Evolutionary conservation across 768 basidiomycete species (phyloP).

Genomic region (Mycena metata): DNA sequence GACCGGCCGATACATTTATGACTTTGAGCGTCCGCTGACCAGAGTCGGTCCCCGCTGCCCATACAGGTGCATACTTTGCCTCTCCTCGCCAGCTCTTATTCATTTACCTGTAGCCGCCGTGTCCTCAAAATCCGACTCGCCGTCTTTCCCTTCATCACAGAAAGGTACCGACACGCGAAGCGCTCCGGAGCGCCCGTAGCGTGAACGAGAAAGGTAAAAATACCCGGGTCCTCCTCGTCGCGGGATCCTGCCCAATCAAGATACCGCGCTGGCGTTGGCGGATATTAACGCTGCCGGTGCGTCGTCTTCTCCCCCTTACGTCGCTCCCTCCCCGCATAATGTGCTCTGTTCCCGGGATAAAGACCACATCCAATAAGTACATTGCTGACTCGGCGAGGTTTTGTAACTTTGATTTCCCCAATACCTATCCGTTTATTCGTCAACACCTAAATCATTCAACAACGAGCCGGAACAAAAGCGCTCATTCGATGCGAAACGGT

Average conservation of each 20-base stretch:
- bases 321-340: too few relatives aligned
- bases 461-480: too few relatives aligned
- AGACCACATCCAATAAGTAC: too few relatives aligned
- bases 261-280: slow-evolving; percentile 65
- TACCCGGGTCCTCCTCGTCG: slow-evolving; percentile 41
- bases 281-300: slow-evolving; percentile 86
- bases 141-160: slow-evolving; percentile 88
- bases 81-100: neutral
- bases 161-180: slow-evolving; percentile 87
- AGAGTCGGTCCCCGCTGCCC: slow-evolving; percentile 25
- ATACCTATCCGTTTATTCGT: too few relatives aligned
- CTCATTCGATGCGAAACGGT: too few relatives aligned
- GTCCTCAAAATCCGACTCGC: slow-evolving; percentile 10
- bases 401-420: too few relatives aligned
- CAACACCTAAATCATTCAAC: too few relatives aligned
- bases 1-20: slow-evolving; percentile 85
- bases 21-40: slow-evolving; percentile 74
- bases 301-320: slow-evolving; percentile 30
- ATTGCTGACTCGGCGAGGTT: too few relatives aligned
- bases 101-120: neutral
- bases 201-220: slow-evolving; percentile 37
- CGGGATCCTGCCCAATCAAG: slow-evolving; percentile 80
- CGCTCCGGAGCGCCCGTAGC: slow-evolving; percentile 63
- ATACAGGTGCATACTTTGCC: neutral
- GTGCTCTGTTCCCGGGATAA: too few relatives aligned